Base-by-base conservation (phyloP, 306 rosid species). In the Rosa lucieae region DNA sequence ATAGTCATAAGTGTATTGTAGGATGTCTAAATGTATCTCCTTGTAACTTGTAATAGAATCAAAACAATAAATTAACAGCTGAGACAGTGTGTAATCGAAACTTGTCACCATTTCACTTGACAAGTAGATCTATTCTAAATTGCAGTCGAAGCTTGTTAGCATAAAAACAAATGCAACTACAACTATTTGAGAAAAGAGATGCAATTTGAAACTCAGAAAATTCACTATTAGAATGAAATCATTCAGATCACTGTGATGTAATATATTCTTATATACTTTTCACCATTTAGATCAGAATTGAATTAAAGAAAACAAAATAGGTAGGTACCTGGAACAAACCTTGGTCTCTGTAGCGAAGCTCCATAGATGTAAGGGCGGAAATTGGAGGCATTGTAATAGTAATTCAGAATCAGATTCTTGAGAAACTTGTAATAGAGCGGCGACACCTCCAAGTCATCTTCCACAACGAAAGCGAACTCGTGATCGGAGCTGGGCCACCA, bases 311-410 rank as follows among this genome's bases (percentile, higher is more conserved):
- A n/a, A 9, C 13, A 58, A 58, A 58, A 58, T 0, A 58, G 65
- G 65, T 21, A 8, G 65, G 89, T 94, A 94, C 97, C 99, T 94
- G 99, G 97, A 43, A 94, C 97, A 85, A 94, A 91, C 97, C 99
- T 94, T 86, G 97, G 92, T 77, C 97, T 88, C 86, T 92, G 99
- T 79, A 94, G 82, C 35, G 99, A 92, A 65, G 83, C 92, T 26
- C 99, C 99, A 48, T 86, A 94, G 46, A 92, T 82, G 62, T 88
- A 92, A 43, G 97, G 97, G 68, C 92, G 90, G 72, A 63, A 86
- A 84, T 92, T 92, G 53, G 99, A 87, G 79, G 82, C 86, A 81
- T 90, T 86, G 81, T 87, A 91, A 78, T 91, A 91, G 84, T 88
- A 94, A 89, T 89, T 92, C 81, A 85, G 23, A 78, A 94, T 92